Base-by-base conservation (phyloP, 768 basidiomycete genomes). In the Lactarius trivialis region DNA sequence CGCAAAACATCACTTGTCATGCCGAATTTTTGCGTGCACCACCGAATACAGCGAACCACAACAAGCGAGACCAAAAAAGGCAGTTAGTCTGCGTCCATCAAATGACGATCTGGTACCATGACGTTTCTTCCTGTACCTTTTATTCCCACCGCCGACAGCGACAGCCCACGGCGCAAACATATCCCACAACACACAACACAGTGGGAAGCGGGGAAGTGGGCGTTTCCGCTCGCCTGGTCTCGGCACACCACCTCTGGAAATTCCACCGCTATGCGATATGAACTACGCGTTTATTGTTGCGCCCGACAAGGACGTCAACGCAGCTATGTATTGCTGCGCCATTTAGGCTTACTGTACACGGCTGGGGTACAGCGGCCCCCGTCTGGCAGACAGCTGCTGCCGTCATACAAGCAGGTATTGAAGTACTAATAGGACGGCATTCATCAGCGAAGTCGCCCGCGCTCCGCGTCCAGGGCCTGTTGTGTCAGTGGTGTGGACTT, bases 221-320 rank as follows among this genome's bases (percentile, higher is more conserved):
- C 12, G 37, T 8, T 4, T 19, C 33, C 49, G 19, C 49, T 60
- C 39, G 33, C 48, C 36, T 55, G 45, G 57, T 39, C 57, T 15
- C 26, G 12, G 32, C 2, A 11, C 19, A 55, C 26, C 58, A 32
- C 19, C 48, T 63, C 58, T 34, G 24, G 56, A 53, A 51, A 9
- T 58, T 30, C 43, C 52, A 54, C 61, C 41, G 34, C 43, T 63
- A 63, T 63, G 51, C 56, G 52, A 55, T 54, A 63, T 58, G 52
- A 43, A 51, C 58, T 43, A 24, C 28, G 19, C 26, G 34, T 15
- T 11, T 6, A n/a, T 30, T 39, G 12, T 30, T 54, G 15, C 49
- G 48, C 55, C n/a, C n/a, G 6, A n/a, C 33, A 39, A 21, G 17
- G 26, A 28, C 26, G 9, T 39, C 36, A 19, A 58, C 48, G 26